Percentiles rank a stretch among this genome's conserved stretches.
phyloP scores from a whole-genome alignment of 2,329 filamentous ascomycete genomes.

The Nothophoma quercina region DNA sequence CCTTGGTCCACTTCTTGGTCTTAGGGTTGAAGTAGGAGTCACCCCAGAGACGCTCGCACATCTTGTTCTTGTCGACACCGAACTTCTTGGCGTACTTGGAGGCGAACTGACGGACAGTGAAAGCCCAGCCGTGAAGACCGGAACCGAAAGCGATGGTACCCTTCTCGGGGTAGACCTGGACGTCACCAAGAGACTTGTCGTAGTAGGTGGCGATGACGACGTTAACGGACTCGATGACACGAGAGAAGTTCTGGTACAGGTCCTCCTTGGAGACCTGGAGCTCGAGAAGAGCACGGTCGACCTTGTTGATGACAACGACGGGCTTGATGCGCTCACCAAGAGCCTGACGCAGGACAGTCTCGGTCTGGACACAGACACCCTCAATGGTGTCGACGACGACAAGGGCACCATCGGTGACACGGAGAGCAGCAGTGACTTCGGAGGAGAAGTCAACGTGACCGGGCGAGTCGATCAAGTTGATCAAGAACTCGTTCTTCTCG shows the following conservation, averaged over 20 bases:
- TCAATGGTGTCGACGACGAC: conserved; percentile 99
- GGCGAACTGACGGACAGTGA: conserved; percentile 98
- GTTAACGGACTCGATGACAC: conserved; percentile 99
- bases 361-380: conserved; percentile 99
- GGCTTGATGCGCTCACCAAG: conserved; percentile 99
- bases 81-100: conserved; percentile 99
- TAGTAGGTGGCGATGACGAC: conserved; percentile 99
- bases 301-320: conserved; percentile 99
- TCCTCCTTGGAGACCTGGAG: conserved; percentile 99
- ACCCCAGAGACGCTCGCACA: conserved; percentile 99
- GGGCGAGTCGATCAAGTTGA: conserved; percentile 99
- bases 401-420: conserved; percentile 99
- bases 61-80: conserved; percentile 99
- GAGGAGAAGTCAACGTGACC: conserved; percentile 99
- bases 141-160: conserved; percentile 99
- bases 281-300: conserved; percentile 98
- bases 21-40: conserved; percentile 99
- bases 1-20: conserved; percentile 99
- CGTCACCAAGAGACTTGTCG: conserved; percentile 95
- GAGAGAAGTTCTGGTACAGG: conserved; percentile 98
- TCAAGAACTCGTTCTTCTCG: conserved; percentile 95
- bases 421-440: conserved; percentile 98
- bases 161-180: conserved; percentile 97
- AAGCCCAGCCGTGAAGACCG: conserved; percentile 99
- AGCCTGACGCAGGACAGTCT: conserved; percentile 98